Evolutionary conservation across 73 alveolate genomes (phyloP).

Genomic region (Durusdinium trenchii): DNA sequence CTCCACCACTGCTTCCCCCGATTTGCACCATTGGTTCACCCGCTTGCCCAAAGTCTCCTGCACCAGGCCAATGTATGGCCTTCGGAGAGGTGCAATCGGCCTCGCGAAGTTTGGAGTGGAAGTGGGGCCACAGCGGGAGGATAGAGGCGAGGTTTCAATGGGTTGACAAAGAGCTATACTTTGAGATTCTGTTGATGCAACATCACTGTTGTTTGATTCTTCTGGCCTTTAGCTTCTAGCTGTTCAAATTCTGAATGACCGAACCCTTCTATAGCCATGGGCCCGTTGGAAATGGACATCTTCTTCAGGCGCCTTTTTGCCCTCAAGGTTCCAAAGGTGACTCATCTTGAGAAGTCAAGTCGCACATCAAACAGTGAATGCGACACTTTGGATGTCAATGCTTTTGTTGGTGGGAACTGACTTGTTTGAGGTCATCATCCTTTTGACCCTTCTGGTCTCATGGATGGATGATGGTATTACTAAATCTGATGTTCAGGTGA

Average conservation of each 20-base stretch:
- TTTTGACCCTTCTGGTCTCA: background rate
- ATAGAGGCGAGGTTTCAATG: too few species aligned
- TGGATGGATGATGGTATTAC: background rate
- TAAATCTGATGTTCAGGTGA: background rate
- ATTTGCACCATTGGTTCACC: background rate
- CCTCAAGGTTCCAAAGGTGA: background rate
- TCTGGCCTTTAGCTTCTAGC: background rate
- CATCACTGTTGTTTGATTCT: background rate
- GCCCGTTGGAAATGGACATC: background rate
- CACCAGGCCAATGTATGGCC: conserved; percentile 34
- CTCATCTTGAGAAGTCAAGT: background rate
- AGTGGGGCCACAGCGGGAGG: too few species aligned
- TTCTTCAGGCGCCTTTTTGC: background rate
- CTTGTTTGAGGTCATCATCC: background rate
- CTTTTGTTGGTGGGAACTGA: background rate
- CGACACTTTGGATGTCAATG: background rate
- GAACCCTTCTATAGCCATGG: conserved; percentile 7
- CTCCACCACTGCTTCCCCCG: background rate
- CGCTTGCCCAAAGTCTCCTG: background rate
- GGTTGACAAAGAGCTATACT: too few species aligned
- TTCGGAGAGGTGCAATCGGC: background rate
- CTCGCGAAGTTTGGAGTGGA: conserved; percentile 6
- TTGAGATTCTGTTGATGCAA: too few species aligned
- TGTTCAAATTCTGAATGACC: background rate
- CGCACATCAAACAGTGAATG: background rate